Conservation (phyloP, 2,329 filamentous ascomycete species). For the Pseudocercospora pini-densiflorae region DNA sequence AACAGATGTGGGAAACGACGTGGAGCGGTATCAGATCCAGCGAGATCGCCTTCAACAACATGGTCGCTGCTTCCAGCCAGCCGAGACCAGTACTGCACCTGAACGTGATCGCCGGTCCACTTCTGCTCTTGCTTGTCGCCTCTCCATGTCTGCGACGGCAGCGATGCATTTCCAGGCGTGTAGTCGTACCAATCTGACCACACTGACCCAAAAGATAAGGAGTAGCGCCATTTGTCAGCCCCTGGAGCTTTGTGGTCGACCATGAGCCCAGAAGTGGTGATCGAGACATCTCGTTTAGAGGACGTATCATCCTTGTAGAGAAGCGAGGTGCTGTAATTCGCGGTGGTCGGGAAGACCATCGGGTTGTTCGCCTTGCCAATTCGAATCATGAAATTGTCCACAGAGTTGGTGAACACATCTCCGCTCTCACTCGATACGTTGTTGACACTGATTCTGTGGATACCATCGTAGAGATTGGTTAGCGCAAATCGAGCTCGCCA, state of each 20-base stretch:
- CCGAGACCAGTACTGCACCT: slow-evolving; percentile 66
- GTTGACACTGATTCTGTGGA: slow-evolving; percentile 62
- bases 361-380: slow-evolving; percentile 63
- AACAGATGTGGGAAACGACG: slow-evolving; percentile 66
- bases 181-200: slow-evolving; percentile 66
- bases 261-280: slow-evolving; percentile 49
- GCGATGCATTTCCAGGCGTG: slow-evolving; percentile 54
- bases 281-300: slow-evolving; percentile 32
- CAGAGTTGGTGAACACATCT: slow-evolving; percentile 52
- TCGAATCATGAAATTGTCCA: slow-evolving; percentile 67
- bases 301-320: slow-evolving; percentile 46
- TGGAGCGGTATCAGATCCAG: slow-evolving; percentile 43
- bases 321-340: slow-evolving; percentile 63
- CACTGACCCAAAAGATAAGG: slow-evolving; percentile 63
- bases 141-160: slow-evolving; percentile 58
- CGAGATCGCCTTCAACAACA: slow-evolving; percentile 63
- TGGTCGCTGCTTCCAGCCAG: slow-evolving; percentile 64
- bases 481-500: slow-evolving; percentile 61
- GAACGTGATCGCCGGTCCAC: slow-evolving; percentile 66
- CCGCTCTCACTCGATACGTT: slow-evolving; percentile 55
- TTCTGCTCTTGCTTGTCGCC: slow-evolving; percentile 60
- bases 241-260: slow-evolving; percentile 65
- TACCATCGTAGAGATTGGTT: slow-evolving; percentile 62
- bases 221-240: slow-evolving; percentile 66
- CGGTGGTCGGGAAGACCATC: slow-evolving; percentile 59